These are phyloP conservation scores for Cladosporium phlei DNA, from an alignment of 2,329 filamentous ascomycete genomes.

Conservation along the genomic window DNA sequence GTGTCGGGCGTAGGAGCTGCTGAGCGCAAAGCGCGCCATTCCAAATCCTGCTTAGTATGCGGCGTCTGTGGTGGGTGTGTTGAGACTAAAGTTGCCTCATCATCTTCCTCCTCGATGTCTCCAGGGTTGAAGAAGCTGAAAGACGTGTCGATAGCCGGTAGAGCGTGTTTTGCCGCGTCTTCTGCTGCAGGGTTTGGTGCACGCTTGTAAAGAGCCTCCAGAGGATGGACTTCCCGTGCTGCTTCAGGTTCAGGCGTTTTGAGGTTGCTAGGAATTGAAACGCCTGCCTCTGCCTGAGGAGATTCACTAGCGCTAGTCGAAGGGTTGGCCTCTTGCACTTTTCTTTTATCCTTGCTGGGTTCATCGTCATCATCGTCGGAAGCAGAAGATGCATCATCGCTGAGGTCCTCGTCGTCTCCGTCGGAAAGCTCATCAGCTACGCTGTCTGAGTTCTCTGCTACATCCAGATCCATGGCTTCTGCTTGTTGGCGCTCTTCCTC, in stretches of 20 bases:
- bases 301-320: background rate
- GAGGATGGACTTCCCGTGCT: conserved; percentile 61
- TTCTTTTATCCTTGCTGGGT: background rate
- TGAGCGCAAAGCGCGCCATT: conserved; percentile 70
- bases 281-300: background rate
- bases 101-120: conserved; percentile 39
- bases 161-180: conserved; percentile 35
- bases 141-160: conserved; percentile 46
- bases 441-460: conserved; percentile 11
- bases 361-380: conserved; percentile 15
- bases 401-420: conserved; percentile 12
- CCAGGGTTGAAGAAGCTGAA: conserved; percentile 71
- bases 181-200: conserved; percentile 41
- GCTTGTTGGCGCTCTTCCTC: conserved; percentile 1
- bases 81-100: conserved; percentile 21
- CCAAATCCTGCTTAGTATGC: conserved; percentile 72
- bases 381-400: conserved; percentile 1
- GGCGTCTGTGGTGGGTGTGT: conserved; percentile 65
- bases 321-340: background rate
- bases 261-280: no score
- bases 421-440: conserved; percentile 15
- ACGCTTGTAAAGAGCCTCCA: conserved; percentile 89
- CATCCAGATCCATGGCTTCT: background rate
- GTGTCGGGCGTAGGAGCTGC: conserved; percentile 95
- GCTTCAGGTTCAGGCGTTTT: background rate